Percentiles rank a stretch among this genome's conserved stretches.
Conservation (phyloP, 2,329 filamentous ascomycete species). For the Botrytis galanthina region DNA sequence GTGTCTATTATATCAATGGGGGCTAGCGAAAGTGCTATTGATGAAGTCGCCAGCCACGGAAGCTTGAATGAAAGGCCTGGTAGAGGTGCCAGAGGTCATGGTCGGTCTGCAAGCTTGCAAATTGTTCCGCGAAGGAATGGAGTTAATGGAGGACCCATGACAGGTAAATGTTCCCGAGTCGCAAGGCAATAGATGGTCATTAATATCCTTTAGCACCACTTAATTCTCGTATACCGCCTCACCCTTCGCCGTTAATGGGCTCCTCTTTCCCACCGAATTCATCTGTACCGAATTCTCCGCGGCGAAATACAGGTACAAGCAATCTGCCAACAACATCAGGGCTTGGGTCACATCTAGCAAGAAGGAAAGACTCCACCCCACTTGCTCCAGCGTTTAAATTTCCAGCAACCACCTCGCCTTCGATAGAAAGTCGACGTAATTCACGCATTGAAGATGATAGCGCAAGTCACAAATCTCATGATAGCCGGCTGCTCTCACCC, state of each 20-base stretch:
- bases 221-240: constrained; percentile 39
- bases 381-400: constrained; percentile 55
- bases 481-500: constrained; percentile 32
- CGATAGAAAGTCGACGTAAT: constrained; percentile 23
- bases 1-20: constrained; percentile 81
- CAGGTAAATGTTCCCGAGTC: constrained; percentile 39
- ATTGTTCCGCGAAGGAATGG: constrained; percentile 55
- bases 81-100: constrained; percentile 63
- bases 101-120: constrained; percentile 78
- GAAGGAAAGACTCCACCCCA: constrained; percentile 32
- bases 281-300: constrained; percentile 16
- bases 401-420: constrained; percentile 45
- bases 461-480: constrained; percentile 20
- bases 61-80: constrained; percentile 43
- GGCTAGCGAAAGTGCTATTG: constrained; percentile 43
- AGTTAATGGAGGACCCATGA: constrained; percentile 41
- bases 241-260: constrained; percentile 39
- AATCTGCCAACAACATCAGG: constrained; percentile 44
- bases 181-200: not conserved
- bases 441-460: constrained; percentile 21
- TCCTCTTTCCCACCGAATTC: constrained; percentile 34
- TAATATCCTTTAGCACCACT: constrained; percentile 31
- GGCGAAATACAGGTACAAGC: constrained; percentile 31
- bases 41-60: constrained; percentile 38
- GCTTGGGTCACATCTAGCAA: constrained; percentile 41